Conservation (phyloP, 2,329 filamentous ascomycete species). For the Talaromyces sp. region DNA sequence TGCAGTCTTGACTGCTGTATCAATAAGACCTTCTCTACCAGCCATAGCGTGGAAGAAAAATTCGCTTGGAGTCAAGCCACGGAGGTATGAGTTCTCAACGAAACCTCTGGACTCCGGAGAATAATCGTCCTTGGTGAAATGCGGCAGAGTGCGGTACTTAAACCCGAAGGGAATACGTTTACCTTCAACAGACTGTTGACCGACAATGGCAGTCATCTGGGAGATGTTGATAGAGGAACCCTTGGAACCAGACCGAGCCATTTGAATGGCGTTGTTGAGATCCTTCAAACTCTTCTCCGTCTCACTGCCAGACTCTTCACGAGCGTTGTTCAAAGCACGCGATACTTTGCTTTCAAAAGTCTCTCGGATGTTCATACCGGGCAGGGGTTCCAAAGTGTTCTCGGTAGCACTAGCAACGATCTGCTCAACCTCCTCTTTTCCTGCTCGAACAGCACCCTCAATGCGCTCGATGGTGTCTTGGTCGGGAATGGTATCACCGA, state of each 20-base stretch:
- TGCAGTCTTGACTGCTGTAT: constrained; percentile 98
- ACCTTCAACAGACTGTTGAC: constrained; percentile 96
- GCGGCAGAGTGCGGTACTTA: constrained; percentile 93
- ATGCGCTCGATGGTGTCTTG: constrained; percentile 78
- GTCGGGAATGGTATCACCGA: constrained; percentile 96
- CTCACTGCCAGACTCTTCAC: constrained; percentile 90
- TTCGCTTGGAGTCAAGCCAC: constrained; percentile 88
- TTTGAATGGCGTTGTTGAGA: constrained; percentile 92
- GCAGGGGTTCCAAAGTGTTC: constrained; percentile 84
- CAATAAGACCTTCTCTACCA: constrained; percentile 98
- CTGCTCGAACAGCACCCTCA: constrained; percentile 70
- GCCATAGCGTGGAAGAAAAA: constrained; percentile 99
- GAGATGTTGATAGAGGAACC: constrained; percentile 99
- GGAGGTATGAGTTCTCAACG: constrained; percentile 96
- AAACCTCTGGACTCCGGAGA: constrained; percentile 95
- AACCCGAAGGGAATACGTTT: constrained; percentile 99
- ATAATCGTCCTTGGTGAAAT: constrained; percentile 99
- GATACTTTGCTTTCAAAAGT: constrained; percentile 98
- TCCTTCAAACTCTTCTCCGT: constrained; percentile 92
- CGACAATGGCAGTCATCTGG: constrained; percentile 97
- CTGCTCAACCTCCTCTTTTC: constrained; percentile 74
- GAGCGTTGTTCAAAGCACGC: constrained; percentile 86
- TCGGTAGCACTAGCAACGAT: constrained; percentile 75
- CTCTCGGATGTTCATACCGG: constrained; percentile 97
- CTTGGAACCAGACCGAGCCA: constrained; percentile 96